phyloP scores from a whole-genome alignment of 169 alveolate genomes.

The Plasmodium fragile region DNA sequence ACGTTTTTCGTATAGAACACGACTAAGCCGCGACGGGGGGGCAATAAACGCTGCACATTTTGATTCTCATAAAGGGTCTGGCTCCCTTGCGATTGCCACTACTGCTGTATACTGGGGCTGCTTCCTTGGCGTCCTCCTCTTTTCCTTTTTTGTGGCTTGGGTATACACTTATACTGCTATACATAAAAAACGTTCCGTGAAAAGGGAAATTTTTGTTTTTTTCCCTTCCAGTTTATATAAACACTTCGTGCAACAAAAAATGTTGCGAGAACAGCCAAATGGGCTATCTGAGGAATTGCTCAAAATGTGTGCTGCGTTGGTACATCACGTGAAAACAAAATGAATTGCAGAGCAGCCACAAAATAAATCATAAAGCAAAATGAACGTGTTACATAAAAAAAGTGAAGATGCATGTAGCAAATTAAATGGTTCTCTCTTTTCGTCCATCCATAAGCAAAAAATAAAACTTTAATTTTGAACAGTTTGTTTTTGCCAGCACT shows the following conservation, averaged over 20 bases:
- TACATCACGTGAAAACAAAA: slow-evolving; percentile 1
- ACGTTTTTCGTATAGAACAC: background rate
- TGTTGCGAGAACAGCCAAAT: background rate
- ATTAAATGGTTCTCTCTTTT: slow-evolving; percentile 4
- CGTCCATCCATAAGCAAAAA: background rate
- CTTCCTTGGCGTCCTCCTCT: background rate
- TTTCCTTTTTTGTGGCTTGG: background rate
- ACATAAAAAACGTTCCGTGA: slow-evolving; percentile 3
- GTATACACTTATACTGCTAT: background rate
- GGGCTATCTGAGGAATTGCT: background rate
- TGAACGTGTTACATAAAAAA: background rate
- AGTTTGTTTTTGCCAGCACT: background rate
- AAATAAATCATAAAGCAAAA: slow-evolving; percentile 5
- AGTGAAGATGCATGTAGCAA: background rate
- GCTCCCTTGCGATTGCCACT: background rate
- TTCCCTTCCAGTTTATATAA: background rate
- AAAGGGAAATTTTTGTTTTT: background rate
- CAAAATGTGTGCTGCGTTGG: background rate
- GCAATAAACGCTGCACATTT: background rate
- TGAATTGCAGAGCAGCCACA: background rate
- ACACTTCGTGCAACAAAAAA: background rate
- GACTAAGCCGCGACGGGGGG: background rate
- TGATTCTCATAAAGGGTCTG: background rate
- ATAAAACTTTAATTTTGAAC: background rate
- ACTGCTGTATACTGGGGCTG: background rate